Percentiles rank a stretch among this genome's conserved stretches.
Conservation (phyloP, 305 asterid species). For the Fraxinus ornus region DNA sequence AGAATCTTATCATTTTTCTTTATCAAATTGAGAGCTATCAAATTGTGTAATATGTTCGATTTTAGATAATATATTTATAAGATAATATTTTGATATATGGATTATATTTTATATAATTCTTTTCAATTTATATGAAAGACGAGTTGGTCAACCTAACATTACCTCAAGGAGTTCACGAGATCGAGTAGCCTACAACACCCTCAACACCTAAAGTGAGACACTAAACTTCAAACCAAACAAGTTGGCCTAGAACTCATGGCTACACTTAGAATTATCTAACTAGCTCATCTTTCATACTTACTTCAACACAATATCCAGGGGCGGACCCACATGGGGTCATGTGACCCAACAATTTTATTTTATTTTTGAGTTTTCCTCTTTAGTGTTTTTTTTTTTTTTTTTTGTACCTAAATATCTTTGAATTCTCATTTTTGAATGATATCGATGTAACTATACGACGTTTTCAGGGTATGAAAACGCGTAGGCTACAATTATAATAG, state of each 20-base stretch:
- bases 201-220: not conserved
- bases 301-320: not conserved
- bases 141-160: not conserved
- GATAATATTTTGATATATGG: not conserved
- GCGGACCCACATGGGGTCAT: too few species aligned
- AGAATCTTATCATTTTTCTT: slow-evolving; percentile 32
- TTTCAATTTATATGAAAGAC: not conserved
- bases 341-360: too few species aligned
- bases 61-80: not conserved
- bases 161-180: not conserved
- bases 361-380: too few species aligned
- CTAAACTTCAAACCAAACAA: not conserved
- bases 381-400: too few species aligned
- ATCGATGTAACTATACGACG: too few species aligned
- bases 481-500: too few species aligned
- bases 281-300: not conserved
- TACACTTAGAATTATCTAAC: not conserved
- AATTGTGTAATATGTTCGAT: slow-evolving; percentile 11
- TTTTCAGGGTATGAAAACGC: too few species aligned
- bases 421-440: too few species aligned
- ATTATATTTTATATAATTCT: too few species aligned
- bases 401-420: too few species aligned
- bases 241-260: not conserved
- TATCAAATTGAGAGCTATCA: slow-evolving; percentile 45
- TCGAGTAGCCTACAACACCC: not conserved